Evolutionary conservation across 1,284 basidiomycete genomes (phyloP), one percentile per base, ranked within the genome.

Genomic region (Heterobasidion parviporum): DNA sequence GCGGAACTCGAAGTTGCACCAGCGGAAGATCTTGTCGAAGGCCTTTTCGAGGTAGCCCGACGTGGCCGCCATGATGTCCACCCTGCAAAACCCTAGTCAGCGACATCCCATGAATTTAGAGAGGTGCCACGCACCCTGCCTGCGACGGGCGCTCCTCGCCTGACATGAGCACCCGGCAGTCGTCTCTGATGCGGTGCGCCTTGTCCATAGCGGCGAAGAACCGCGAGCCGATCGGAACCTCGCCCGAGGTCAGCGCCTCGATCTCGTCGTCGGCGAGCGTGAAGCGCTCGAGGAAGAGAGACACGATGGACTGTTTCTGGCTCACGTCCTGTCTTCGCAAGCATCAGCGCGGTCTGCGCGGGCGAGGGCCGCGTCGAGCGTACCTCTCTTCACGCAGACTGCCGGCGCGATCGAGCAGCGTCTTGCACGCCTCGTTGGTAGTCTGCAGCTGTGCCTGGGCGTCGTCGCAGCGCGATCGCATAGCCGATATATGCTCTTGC

Each of bases 121-220:
- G 14, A 26, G 3, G 26, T 26, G 4, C 26, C 6, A 26, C 82
- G 54, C 60, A 94, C 91, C 93, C 93, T 20, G 90, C 90, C 66
- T 84, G 80, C 6, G 89, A 89, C 8, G 87, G 79, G 38, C 86
- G 79, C 58, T 89, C 83, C 64, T 95, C 94, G 1, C 92, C 93
- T n/a, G 85, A 79, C 79, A 98, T 85, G 6, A 98, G 78, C 1
- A 94, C 82, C 41, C 85, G 77, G 66, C 94, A 96, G 66, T 98
- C 93, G 33, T 77, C 77, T 35, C 94, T 79, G 58, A 98, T 96
- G 50, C 73, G 74, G 61, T 91, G 85, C 0, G 93, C 86, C 65
- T 89, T 89, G 70, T 94, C 89, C 82, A 98, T 92, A 0, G 89
- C 88, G 1, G 77, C 73, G 67, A 98, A 98, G 62, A 98, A 86